These are phyloP conservation scores for Penicillium turbatum DNA, from an alignment of 495 filamentous ascomycete species.

Conservation along the genomic window DNA sequence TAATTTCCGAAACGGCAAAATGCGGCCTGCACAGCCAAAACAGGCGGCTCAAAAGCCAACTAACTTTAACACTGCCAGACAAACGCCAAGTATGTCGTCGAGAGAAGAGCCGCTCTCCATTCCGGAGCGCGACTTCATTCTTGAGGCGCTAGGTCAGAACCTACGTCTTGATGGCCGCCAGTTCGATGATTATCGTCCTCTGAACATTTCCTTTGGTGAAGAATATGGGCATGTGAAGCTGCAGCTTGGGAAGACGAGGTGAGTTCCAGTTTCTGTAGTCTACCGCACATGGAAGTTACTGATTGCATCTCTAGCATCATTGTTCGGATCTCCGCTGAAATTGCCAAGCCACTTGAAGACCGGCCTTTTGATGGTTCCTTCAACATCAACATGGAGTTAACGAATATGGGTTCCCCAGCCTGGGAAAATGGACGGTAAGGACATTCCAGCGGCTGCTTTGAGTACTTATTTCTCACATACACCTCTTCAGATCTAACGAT, in stretches of 20 bases:
- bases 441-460: not conserved
- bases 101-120: constrained; percentile 81
- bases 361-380: constrained; percentile 94
- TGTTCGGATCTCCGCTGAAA: constrained; percentile 80
- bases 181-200: constrained; percentile 69
- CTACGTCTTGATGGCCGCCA: constrained; percentile 77
- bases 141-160: constrained; percentile 69
- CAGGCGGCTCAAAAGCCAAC: constrained; percentile 23
- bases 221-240: constrained; percentile 91
- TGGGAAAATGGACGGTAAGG: constrained; percentile 79
- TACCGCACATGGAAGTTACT: constrained; percentile 3
- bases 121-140: constrained; percentile 71
- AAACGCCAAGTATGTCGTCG: constrained; percentile 71
- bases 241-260: constrained; percentile 87
- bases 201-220: constrained; percentile 79
- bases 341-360: constrained; percentile 77
- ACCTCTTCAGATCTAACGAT: constrained; percentile 56
- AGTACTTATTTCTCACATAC: constrained; percentile 4
- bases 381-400: constrained; percentile 82
- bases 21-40: constrained; percentile 26
- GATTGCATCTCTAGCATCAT: constrained; percentile 56
- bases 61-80: constrained; percentile 19
- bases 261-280: constrained; percentile 5
- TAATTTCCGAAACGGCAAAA: constrained; percentile 16
- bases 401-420: constrained; percentile 85